phyloP scores from a whole-genome alignment of 2,329 filamentous ascomycete genomes.

The Diaporthe ilicicola region DNA sequence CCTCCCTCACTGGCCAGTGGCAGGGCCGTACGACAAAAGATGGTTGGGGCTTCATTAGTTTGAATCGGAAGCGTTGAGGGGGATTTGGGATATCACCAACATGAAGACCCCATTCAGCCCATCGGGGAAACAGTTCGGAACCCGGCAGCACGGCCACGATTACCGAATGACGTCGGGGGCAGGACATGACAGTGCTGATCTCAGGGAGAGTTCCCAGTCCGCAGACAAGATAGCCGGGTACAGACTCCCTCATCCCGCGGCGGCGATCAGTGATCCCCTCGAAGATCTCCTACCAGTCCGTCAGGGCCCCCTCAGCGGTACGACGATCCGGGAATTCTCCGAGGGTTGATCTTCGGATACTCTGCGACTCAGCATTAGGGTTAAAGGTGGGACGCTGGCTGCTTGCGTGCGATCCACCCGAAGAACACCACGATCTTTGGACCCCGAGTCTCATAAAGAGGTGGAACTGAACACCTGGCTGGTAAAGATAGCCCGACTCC shows the following conservation, averaged over 20 bases:
- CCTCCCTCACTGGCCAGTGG: not conserved
- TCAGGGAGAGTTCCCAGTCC: too few species aligned
- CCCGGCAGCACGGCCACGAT: not conserved
- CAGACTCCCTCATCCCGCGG: not conserved
- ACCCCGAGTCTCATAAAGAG: not conserved
- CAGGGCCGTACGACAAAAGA: not conserved
- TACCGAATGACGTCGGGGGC: slow-evolving; percentile 7
- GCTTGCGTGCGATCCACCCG: not conserved
- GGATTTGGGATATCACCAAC: not conserved
- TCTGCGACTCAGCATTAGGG: not conserved
- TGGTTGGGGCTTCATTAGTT: too few species aligned
- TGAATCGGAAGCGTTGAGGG: not conserved
- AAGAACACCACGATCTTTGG: not conserved
- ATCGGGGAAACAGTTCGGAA: not conserved
- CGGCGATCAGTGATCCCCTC: not conserved
- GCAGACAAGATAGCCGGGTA: not conserved
- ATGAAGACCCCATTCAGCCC: too few species aligned
- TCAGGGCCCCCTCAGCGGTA: not conserved
- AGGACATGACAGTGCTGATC: slow-evolving; percentile 19
- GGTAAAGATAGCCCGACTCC: not conserved
- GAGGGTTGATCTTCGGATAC: not conserved
- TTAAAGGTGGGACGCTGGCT: not conserved
- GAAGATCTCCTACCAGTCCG: not conserved
- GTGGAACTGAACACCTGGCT: not conserved
- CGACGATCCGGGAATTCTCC: not conserved